phyloP scores from a whole-genome alignment of 352 stramenopile genomes.

The Globisporangium rhizosaccharum region DNA sequence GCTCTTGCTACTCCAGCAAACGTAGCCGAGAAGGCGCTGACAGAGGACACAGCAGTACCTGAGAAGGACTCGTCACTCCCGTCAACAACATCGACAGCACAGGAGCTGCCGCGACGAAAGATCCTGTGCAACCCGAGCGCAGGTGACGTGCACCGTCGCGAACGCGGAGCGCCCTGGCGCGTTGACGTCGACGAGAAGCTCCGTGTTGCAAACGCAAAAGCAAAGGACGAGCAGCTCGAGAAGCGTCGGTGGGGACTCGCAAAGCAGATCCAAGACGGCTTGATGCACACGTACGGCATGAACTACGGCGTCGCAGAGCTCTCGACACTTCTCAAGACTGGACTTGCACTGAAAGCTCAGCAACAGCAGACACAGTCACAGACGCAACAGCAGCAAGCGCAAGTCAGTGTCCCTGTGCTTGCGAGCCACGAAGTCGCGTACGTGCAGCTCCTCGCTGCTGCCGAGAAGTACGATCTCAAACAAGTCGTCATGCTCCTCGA shows the following conservation, averaged over 20 bases:
- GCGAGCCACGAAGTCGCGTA: slow-evolving; percentile 43
- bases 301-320: slow-evolving; percentile 71
- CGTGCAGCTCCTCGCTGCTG: slow-evolving; percentile 55
- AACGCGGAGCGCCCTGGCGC: slow-evolving; percentile 50
- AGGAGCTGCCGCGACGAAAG: slow-evolving; percentile 18
- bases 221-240: slow-evolving; percentile 52
- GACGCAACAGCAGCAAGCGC: neutral
- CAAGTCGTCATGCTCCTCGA: slow-evolving; percentile 56
- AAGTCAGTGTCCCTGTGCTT: slow-evolving; percentile 20
- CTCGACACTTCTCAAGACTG: slow-evolving; percentile 53
- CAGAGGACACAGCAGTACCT: neutral
- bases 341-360: slow-evolving; percentile 29
- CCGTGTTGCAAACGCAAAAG: slow-evolving; percentile 30
- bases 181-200: slow-evolving; percentile 35
- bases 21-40: neutral
- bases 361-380: slow-evolving; percentile 7
- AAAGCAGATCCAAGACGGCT: slow-evolving; percentile 66
- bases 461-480: slow-evolving; percentile 78
- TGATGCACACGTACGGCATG: slow-evolving; percentile 64
- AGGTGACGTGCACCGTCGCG: slow-evolving; percentile 56
- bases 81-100: neutral
- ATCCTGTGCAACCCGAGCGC: slow-evolving; percentile 56
- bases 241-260: slow-evolving; percentile 67
- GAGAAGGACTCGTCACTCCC: neutral
- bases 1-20: neutral